Conservation (phyloP, 768 basidiomycete species). For the Mycena metata region DNA sequence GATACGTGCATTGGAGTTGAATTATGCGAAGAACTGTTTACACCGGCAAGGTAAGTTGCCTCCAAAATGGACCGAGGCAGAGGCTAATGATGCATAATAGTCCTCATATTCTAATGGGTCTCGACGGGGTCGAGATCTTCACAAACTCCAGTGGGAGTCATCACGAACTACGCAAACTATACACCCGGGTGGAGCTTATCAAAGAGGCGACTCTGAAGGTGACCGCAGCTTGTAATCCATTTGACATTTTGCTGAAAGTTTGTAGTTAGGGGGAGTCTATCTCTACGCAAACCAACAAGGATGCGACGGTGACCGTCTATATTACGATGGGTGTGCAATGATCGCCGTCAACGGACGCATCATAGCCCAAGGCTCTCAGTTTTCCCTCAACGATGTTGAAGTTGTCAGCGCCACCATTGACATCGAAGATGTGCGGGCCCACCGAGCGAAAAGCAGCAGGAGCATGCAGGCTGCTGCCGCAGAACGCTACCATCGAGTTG, state of each 20-base stretch:
- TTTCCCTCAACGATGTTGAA: slow-evolving; percentile 95
- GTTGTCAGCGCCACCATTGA: slow-evolving; percentile 97
- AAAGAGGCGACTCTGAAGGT: slow-evolving; percentile 98
- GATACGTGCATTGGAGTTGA: slow-evolving; percentile 99
- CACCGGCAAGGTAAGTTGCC: slow-evolving; percentile 88
- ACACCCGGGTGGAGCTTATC: slow-evolving; percentile 92
- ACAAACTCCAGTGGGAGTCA: slow-evolving; percentile 99
- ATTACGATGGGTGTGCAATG: slow-evolving; percentile 98
- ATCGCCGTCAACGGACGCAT: slow-evolving; percentile 95
- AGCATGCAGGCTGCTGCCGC: slow-evolving; percentile 90
- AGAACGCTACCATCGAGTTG: slow-evolving; percentile 84
- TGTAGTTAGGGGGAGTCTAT: slow-evolving; percentile 94
- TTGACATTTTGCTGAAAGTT: slow-evolving; percentile 14
- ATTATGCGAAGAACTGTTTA: slow-evolving; percentile 97
- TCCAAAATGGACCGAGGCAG: not conserved
- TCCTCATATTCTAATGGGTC: slow-evolving; percentile 97
- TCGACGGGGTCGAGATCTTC: slow-evolving; percentile 99
- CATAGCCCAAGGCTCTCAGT: slow-evolving; percentile 96
- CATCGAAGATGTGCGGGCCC: slow-evolving; percentile 95
- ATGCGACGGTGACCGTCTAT: slow-evolving; percentile 97
- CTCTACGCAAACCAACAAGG: slow-evolving; percentile 99
- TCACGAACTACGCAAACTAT: slow-evolving; percentile 97
- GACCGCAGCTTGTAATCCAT: slow-evolving; percentile 2
- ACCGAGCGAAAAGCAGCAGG: slow-evolving; percentile 86
- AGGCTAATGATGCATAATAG: slow-evolving; percentile 57